Percentiles rank a stretch among this genome's conserved stretches.
These are phyloP conservation scores for Fusarium falciforme DNA, from an alignment of 2,329 filamentous ascomycete species.

Conservation along the genomic window DNA sequence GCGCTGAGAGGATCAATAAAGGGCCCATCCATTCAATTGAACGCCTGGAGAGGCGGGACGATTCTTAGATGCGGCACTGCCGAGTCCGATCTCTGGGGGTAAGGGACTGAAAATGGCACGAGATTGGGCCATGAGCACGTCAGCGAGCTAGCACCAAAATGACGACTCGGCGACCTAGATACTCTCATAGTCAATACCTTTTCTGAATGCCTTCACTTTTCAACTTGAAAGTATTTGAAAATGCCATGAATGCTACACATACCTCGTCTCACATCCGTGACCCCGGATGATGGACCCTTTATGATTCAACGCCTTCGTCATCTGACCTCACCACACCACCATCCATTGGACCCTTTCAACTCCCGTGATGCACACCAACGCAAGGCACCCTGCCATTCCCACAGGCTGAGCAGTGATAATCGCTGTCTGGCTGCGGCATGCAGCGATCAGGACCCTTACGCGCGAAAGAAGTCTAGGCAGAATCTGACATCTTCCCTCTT, in stretches of 20 bases:
- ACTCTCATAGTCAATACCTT: neutral
- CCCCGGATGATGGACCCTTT: neutral
- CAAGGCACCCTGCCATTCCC: neutral
- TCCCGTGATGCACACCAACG: neutral
- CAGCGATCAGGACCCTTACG: neutral
- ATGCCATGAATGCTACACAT: neutral
- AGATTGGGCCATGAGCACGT: slow-evolving; percentile 14
- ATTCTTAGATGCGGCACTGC: neutral
- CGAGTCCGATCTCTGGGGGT: slow-evolving; percentile 2
- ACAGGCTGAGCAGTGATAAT: neutral
- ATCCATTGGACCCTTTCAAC: neutral
- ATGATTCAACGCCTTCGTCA: neutral
- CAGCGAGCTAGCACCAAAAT: neutral
- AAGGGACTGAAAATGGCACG: slow-evolving; percentile 9
- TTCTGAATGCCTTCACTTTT: slow-evolving; percentile 12
- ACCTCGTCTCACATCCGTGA: neutral
- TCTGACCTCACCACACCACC: slow-evolving; percentile 10
- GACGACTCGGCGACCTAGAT: neutral
- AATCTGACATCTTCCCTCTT: neutral
- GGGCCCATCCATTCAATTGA: neutral
- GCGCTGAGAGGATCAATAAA: neutral
- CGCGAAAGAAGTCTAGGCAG: neutral
- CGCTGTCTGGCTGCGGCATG: neutral
- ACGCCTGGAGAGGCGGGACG: neutral
- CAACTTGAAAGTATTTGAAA: neutral